Conservation (phyloP, 2,329 filamentous ascomycete genomes). For the Penicillium brevicompactum region DNA sequence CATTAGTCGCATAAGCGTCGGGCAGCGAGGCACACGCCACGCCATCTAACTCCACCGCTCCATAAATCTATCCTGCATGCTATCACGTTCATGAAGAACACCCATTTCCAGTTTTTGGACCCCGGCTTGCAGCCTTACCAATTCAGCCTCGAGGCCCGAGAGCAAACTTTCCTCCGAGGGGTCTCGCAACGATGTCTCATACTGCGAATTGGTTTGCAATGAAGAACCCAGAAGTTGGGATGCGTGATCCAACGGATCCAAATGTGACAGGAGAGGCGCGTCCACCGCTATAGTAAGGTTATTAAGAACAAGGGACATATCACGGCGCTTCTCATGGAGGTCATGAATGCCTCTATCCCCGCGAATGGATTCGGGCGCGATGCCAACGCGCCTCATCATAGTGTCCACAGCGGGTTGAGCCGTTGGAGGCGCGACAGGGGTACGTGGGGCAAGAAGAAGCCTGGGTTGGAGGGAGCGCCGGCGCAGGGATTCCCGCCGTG, state of each 20-base stretch:
- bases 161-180: slow-evolving; percentile 30
- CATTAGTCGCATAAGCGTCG: background rate
- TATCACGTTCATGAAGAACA: slow-evolving; percentile 35
- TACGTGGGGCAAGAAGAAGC: slow-evolving; percentile 15
- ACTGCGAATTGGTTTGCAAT: slow-evolving; percentile 33
- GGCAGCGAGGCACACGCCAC: background rate
- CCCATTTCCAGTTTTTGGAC: slow-evolving; percentile 37
- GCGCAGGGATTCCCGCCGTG: slow-evolving; percentile 30
- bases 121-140: slow-evolving; percentile 35
- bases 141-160: slow-evolving; percentile 31
- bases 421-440: slow-evolving; percentile 12
- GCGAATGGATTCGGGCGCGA: slow-evolving; percentile 32
- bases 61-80: slow-evolving; percentile 33
- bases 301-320: slow-evolving; percentile 32
- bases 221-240: slow-evolving; percentile 34
- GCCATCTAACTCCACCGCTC: slow-evolving; percentile 32
- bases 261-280: slow-evolving; percentile 31
- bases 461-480: slow-evolving; percentile 29
- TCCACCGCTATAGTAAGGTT: slow-evolving; percentile 32
- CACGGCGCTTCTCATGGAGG: slow-evolving; percentile 33
- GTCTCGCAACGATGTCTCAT: slow-evolving; percentile 31
- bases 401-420: slow-evolving; percentile 32
- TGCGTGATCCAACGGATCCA: slow-evolving; percentile 35
- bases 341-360: slow-evolving; percentile 17
- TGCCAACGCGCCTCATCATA: slow-evolving; percentile 37